Evolutionary conservation across 257 asterid genomes (phyloP).

Genomic region (Solanum appendiculatum): DNA sequence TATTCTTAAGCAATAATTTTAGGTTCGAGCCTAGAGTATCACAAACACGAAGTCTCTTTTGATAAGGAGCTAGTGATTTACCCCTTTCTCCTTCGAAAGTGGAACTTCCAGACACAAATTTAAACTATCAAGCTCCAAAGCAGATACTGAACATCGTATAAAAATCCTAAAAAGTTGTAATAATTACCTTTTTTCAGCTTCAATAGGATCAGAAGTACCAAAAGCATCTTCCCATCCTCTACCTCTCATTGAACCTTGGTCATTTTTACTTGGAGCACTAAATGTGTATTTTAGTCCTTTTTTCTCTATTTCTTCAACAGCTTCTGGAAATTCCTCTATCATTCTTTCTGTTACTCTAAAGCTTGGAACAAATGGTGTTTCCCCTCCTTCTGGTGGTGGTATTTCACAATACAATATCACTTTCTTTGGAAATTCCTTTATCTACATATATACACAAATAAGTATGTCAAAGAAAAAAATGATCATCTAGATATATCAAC

Average conservation of each 20-base stretch:
- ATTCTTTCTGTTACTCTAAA: slow-evolving; percentile 57
- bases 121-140: not conserved
- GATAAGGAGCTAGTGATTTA: not conserved
- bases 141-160: not conserved
- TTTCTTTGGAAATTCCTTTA: slow-evolving; percentile 63
- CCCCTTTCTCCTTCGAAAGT: not conserved
- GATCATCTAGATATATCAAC: not conserved
- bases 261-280: slow-evolving; percentile 52
- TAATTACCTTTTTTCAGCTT: slow-evolving; percentile 59
- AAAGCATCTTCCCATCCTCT: slow-evolving; percentile 90
- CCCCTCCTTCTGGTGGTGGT: slow-evolving; percentile 82
- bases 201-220: slow-evolving; percentile 54
- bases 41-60: too few species aligned
- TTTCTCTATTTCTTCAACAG: slow-evolving; percentile 58
- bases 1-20: not conserved
- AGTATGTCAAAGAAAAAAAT: not conserved
- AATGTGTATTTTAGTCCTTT: slow-evolving; percentile 65
- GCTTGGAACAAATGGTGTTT: slow-evolving; percentile 81
- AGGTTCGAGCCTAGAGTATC: fast-evolving
- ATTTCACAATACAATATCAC: slow-evolving; percentile 66
- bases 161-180: not conserved
- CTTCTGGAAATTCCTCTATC: slow-evolving; percentile 69
- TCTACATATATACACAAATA: slow-evolving; percentile 14
- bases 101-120: not conserved
- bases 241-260: slow-evolving; percentile 65